Percentiles rank a stretch among this genome's conserved stretches.
These are phyloP conservation scores for Melastoma malabathricum DNA, from an alignment of 345 rosid genomes.

Conservation along the genomic window DNA sequence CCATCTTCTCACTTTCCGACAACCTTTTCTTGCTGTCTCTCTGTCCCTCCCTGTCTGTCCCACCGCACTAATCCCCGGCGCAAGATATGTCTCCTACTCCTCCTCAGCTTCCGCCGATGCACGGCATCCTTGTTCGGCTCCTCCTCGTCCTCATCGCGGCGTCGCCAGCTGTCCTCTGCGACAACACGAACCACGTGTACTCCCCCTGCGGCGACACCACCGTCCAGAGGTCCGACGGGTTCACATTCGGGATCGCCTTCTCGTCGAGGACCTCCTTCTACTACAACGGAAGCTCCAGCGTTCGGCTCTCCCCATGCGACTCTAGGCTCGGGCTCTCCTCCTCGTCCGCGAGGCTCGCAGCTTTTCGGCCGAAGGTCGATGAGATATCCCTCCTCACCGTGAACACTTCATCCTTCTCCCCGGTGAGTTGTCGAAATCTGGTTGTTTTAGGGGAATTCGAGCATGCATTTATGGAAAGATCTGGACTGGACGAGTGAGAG, in stretches of 20 bases:
- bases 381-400: constrained; percentile 96
- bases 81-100: no score
- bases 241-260: constrained; percentile 75
- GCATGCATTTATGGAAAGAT: no score
- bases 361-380: constrained; percentile 86
- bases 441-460: no score
- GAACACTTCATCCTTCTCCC: constrained; percentile 58
- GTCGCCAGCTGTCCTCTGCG: constrained; percentile 1
- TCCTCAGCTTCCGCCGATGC: no score
- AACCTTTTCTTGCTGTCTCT: no score
- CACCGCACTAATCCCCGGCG: no score
- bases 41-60: no score
- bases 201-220: constrained; percentile 66
- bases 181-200: constrained; percentile 16
- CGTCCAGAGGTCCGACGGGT: constrained; percentile 60
- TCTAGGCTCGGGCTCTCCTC: constrained; percentile 41
- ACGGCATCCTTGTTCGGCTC: not conserved
- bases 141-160: constrained; percentile 4
- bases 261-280: constrained; percentile 40
- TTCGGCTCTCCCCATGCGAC: constrained; percentile 80
- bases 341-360: constrained; percentile 46
- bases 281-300: constrained; percentile 16
- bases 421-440: constrained; percentile 26
- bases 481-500: no score
- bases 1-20: no score